Conservation (phyloP, 2,329 filamentous ascomycete species). For the Alternaria infectoria region DNA sequence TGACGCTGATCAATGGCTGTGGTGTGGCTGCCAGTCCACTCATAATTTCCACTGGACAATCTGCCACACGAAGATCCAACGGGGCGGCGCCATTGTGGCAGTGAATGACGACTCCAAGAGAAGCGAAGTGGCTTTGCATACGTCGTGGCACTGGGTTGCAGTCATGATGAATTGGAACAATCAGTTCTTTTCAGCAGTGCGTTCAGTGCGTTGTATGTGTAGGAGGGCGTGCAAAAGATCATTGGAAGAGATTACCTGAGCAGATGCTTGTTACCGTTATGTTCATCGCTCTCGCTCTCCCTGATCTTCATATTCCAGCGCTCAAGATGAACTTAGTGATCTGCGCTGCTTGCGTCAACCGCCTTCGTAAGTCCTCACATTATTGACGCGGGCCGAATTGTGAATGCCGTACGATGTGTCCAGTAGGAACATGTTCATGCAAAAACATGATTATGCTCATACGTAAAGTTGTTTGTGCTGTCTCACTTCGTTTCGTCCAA, state of each 20-base stretch:
- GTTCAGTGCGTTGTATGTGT: neutral
- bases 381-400: neutral
- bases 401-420: neutral
- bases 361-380: neutral
- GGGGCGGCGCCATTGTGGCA: constrained; percentile 2
- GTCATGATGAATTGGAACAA: neutral
- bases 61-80: constrained; percentile 2
- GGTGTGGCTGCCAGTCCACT: constrained; percentile 14
- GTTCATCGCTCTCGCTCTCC: neutral
- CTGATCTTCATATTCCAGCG: neutral
- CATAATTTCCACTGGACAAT: constrained; percentile 5
- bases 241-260: neutral
- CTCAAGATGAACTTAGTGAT: neutral
- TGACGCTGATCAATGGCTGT: constrained; percentile 12
- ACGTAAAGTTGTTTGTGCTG: neutral
- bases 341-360: constrained; percentile 5
- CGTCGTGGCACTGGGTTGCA: neutral
- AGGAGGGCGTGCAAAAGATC: neutral
- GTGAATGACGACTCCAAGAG: constrained; percentile 2
- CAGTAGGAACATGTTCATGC: neutral
- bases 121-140: neutral
- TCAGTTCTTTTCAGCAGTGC: neutral
- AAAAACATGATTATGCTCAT: neutral
- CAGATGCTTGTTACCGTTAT: neutral
- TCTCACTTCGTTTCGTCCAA: neutral